A percentile compares a stretch with the other conserved stretches of the same genome.
Evolutionary conservation across 805 yeast species (phyloP).

Genomic region (Pichia ethanolica): DNA sequence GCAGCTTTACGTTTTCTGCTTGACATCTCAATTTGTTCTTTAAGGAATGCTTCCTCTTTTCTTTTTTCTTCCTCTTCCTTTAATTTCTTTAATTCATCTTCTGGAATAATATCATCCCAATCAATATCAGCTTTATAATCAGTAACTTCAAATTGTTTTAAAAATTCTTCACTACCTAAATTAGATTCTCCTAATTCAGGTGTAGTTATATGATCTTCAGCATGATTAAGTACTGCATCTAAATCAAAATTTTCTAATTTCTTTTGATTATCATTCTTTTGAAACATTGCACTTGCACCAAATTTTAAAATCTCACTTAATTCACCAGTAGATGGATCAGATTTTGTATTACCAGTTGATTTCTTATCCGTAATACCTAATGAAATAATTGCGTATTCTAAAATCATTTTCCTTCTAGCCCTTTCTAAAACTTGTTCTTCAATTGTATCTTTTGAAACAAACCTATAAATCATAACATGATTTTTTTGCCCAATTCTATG

Average conservation of each 20-base stretch:
- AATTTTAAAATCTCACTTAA: constrained; percentile 89
- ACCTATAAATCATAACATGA: constrained; percentile 94
- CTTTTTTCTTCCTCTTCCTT: constrained; percentile 87
- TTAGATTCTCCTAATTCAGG: constrained; percentile 97
- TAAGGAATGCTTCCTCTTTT: constrained; percentile 76
- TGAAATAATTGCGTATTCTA: constrained; percentile 95
- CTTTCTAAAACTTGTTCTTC: constrained; percentile 96
- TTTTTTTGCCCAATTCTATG: constrained; percentile 99
- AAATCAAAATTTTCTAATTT: constrained; percentile 90
- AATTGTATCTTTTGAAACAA: constrained; percentile 96
- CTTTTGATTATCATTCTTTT: constrained; percentile 87
- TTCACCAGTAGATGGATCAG: constrained; percentile 79
- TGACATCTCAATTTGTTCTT: constrained; percentile 85
- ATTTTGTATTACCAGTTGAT: constrained; percentile 41
- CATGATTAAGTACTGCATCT: constrained; percentile 93
- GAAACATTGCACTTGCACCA: constrained; percentile 98
- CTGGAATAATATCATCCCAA: constrained; percentile 99
- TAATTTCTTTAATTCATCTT: constrained; percentile 78
- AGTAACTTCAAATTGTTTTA: constrained; percentile 95
- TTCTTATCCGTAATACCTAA: constrained; percentile 82
- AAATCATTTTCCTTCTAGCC: constrained; percentile 95
- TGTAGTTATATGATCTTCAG: constrained; percentile 94
- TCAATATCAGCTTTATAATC: constrained; percentile 97
- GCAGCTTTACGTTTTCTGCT: constrained; percentile 74
- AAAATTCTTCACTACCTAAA: constrained; percentile 94